Base-by-base conservation (phyloP, 805 yeast genomes). In the Yarrowia porcina region DNA sequence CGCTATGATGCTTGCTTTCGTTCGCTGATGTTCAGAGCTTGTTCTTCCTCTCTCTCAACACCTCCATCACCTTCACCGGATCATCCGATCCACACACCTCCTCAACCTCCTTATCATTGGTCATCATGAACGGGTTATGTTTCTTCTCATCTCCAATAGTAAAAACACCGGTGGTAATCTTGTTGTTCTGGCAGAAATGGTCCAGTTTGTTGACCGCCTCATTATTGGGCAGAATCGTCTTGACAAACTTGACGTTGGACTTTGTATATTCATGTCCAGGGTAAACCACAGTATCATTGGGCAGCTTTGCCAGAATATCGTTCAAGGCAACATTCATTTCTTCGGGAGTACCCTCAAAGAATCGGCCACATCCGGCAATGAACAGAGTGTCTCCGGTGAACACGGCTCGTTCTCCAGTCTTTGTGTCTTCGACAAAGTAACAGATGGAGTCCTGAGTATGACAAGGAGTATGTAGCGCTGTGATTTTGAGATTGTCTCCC, bases 181-280 rank as follows among this genome's bases (percentile, higher is more conserved):
- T 96, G 73, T 89, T 78, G 0, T 71, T 69, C 8, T 74, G 63
- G 44, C 83, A 78, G 67, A 76, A 89, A 21, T 76, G 67, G 49
- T 81, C 85, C 66, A 93, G 79, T 18, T 73, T 72, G 44, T 75
- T 75, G 50, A 93, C 76, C 0, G 88, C 87, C 5, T 71, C 68
- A 47, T 77, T 79, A 63, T 80, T 76, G 47, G 61, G 35, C 63
- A 90, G 72, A 1, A 89, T 83, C 2, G 85, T 80, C 67, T 83
- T 80, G 18, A 94, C 89, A 73, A 94, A 94, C 67, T 80, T 82
- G 21, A 88, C 87, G 72, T 94, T 93, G 25, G 89, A 80, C 68
- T 79, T 81, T 6, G 99, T 94, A 76, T 94, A 94, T 76, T 94
- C 99, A 74, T 94, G 99, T 2, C 99, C 99, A 1, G 97, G 93